Evolutionary conservation across 2,329 filamentous ascomycete genomes (phyloP).

Genomic region (Nothophoma quercina): DNA sequence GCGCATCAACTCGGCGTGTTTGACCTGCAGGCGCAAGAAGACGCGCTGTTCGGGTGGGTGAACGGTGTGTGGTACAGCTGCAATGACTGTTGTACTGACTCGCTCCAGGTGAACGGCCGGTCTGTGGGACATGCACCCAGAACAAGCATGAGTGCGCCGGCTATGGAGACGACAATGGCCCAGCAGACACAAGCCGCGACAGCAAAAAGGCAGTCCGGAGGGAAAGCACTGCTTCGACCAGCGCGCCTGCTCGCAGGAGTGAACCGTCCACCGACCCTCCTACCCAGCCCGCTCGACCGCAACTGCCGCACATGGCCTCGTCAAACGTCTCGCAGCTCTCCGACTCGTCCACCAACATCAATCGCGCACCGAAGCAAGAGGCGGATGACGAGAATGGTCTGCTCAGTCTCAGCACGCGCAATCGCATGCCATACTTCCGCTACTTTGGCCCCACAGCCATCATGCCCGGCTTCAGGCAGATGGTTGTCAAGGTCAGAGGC

Average conservation of each 20-base stretch:
- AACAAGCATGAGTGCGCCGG: constrained; percentile 59
- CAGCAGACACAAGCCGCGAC: constrained; percentile 24
- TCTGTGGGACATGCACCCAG: constrained; percentile 56
- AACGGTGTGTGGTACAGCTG: not conserved
- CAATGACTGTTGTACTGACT: constrained; percentile 6
- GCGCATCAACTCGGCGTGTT: constrained; percentile 53
- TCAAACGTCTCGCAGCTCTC: constrained; percentile 32
- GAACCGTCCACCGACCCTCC: constrained; percentile 32
- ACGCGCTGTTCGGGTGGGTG: constrained; percentile 56
- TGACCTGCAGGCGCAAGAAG: constrained; percentile 59
- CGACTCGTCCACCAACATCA: constrained; percentile 28
- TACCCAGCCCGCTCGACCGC: constrained; percentile 35
- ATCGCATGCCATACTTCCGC: constrained; percentile 84
- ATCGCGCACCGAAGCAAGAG: constrained; percentile 30
- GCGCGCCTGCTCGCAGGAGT: constrained; percentile 16
- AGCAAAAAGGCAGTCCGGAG: constrained; percentile 33
- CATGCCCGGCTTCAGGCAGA: constrained; percentile 90
- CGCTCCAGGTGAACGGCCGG: constrained; percentile 47
- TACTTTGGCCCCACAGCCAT: constrained; percentile 93
- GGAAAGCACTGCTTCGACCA: constrained; percentile 26
- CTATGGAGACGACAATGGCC: constrained; percentile 50
- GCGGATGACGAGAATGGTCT: constrained; percentile 19
- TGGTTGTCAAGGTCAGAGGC: constrained; percentile 80
- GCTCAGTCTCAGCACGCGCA: constrained; percentile 59
- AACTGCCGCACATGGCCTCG: constrained; percentile 27